phyloP scores from a whole-genome alignment of 306 rosid species.

The Medicago ruthenica region DNA sequence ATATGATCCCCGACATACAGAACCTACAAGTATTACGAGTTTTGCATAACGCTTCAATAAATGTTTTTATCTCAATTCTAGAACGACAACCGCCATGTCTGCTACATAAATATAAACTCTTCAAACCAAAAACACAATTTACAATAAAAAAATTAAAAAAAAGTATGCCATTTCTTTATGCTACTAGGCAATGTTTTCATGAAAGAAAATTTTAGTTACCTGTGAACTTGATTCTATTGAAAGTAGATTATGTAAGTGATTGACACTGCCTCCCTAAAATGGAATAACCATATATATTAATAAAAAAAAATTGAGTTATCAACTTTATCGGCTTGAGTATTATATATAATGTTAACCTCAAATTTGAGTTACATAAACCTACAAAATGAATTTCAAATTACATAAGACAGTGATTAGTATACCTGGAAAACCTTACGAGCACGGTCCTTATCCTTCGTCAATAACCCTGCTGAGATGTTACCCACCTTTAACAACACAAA shows the following conservation, averaged over 20 bases:
- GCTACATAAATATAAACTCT: slow-evolving; percentile 1
- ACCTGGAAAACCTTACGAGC: slow-evolving; percentile 87
- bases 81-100: not conserved
- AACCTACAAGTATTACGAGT: slow-evolving; percentile 60
- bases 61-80: slow-evolving; percentile 1
- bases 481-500: slow-evolving; percentile 69
- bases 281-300: slow-evolving; percentile 13
- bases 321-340: slow-evolving; percentile 22
- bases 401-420: slow-evolving; percentile 28
- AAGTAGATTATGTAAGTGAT: slow-evolving; percentile 87
- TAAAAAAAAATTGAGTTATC: slow-evolving; percentile 27
- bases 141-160: not conserved
- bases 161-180: not conserved
- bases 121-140: not conserved
- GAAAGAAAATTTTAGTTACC: slow-evolving; percentile 46
- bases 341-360: slow-evolving; percentile 14
- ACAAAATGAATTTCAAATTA: slow-evolving; percentile 3
- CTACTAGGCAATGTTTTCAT: slow-evolving; percentile 4
- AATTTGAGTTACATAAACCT: slow-evolving; percentile 31
- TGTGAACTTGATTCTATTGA: slow-evolving; percentile 90
- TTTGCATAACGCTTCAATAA: slow-evolving; percentile 31
- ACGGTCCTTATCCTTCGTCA: slow-evolving; percentile 46
- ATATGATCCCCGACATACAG: slow-evolving; percentile 98
- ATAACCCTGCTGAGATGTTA: slow-evolving; percentile 49
- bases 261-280: slow-evolving; percentile 88